A percentile compares a stretch with the other conserved stretches of the same genome.
Evolutionary conservation across 1,284 basidiomycete genomes (phyloP).

Genomic region (Puccinia hordei): DNA sequence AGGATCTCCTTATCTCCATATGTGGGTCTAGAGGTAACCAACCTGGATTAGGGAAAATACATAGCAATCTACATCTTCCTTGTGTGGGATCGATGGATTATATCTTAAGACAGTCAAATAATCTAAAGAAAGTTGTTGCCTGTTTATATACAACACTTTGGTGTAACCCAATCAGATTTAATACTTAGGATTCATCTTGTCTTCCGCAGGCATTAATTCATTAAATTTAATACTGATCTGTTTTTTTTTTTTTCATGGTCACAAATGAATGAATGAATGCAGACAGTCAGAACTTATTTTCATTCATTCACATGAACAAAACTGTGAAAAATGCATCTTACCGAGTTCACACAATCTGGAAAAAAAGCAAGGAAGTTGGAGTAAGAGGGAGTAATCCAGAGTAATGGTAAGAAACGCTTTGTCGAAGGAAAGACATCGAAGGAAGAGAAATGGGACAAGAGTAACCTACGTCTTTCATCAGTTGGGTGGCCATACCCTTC

Average conservation of each 20-base stretch:
- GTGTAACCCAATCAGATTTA: neutral
- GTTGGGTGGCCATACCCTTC: constrained; percentile 41
- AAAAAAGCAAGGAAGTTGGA: neutral
- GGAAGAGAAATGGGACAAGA: neutral
- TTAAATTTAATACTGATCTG: constrained; percentile 31
- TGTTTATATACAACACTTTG: neutral
- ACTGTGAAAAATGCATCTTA: neutral
- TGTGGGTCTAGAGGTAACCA: no score
- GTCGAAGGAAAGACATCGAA: neutral
- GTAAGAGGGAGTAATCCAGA: no score
- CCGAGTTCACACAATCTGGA: constrained; percentile 24
- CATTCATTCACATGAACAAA: neutral
- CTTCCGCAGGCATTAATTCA: constrained; percentile 19
- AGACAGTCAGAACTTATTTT: neutral
- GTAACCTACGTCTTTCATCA: constrained; percentile 38
- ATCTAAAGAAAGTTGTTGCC: neutral
- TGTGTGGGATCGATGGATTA: no score
- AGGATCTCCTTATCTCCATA: no score
- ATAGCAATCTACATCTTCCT: no score
- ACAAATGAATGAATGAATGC: neutral
- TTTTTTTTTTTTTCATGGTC: neutral
- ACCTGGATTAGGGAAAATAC: no score
- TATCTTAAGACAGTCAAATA: neutral
- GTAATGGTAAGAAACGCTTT: neutral
- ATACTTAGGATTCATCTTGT: constrained; percentile 12